These are phyloP conservation scores for Tephrocybe rancida DNA, from an alignment of 768 basidiomycete species.

Conservation along the genomic window DNA sequence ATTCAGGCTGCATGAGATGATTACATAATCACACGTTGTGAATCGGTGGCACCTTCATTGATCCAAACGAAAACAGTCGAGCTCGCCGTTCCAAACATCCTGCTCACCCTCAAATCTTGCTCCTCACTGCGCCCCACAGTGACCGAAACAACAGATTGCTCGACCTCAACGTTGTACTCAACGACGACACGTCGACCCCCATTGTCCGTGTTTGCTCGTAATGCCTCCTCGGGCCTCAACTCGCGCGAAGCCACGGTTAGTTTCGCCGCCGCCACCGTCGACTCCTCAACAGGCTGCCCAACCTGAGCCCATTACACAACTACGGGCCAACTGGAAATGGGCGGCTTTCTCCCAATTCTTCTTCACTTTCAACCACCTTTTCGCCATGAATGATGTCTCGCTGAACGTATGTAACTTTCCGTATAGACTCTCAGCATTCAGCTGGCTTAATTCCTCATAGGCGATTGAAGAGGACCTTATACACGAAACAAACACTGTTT, in stretches of 20 bases:
- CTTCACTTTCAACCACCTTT: conserved; percentile 76
- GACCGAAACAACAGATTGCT: not conserved
- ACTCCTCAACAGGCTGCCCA: conserved; percentile 24
- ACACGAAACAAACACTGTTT: conserved; percentile 55
- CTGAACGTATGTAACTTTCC: conserved; percentile 48
- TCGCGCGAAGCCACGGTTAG: conserved; percentile 33
- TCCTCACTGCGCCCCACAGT: conserved; percentile 1
- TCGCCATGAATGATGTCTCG: conserved; percentile 72
- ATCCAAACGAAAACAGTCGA: conserved; percentile 17
- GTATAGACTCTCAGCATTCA: conserved; percentile 6
- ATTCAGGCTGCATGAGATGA: not conserved
- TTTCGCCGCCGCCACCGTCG: conserved; percentile 29
- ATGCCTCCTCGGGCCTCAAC: conserved; percentile 63
- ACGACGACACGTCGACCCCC: conserved; percentile 11
- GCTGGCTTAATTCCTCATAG: conserved; percentile 37
- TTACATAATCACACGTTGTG: conserved; percentile 14
- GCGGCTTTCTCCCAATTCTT: conserved; percentile 91
- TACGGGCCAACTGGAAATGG: conserved; percentile 90
- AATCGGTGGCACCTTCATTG: conserved; percentile 16
- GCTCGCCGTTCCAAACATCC: conserved; percentile 14
- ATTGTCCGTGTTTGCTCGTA: conserved; percentile 14
- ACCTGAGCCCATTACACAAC: conserved; percentile 44
- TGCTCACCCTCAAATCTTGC: conserved; percentile 7
- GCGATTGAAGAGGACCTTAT: conserved; percentile 80
- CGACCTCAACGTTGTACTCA: not conserved